Percentiles rank a stretch among this genome's conserved stretches.
phyloP scores from a whole-genome alignment of 2,329 filamentous ascomycete genomes.

The Nigrograna mackinnonii region DNA sequence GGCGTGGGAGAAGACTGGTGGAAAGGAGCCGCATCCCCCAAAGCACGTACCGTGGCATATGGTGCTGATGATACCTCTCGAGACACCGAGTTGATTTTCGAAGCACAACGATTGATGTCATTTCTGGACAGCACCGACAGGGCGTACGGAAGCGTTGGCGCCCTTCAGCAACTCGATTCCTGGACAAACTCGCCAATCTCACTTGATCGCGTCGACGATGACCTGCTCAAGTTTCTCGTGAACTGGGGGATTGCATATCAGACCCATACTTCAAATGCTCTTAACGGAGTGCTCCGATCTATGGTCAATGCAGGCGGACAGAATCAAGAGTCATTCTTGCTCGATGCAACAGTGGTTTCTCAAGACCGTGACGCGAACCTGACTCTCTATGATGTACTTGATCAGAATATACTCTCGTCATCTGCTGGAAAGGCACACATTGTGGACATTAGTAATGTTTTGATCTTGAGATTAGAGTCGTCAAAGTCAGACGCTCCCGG shows the following conservation, averaged over 20 bases:
- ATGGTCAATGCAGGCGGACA: slow-evolving; percentile 36
- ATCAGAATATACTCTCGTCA: slow-evolving; percentile 49
- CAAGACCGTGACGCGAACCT: slow-evolving; percentile 25
- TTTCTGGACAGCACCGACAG: slow-evolving; percentile 62
- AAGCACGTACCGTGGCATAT: slow-evolving; percentile 55
- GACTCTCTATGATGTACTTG: slow-evolving; percentile 59
- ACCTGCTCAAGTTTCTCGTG: slow-evolving; percentile 51
- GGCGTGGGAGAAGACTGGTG: slow-evolving; percentile 64
- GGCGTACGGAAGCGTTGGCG: slow-evolving; percentile 61
- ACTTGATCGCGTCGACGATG: slow-evolving; percentile 37
- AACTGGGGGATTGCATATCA: slow-evolving; percentile 53
- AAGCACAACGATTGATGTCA: slow-evolving; percentile 64
- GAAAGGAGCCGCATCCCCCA: slow-evolving; percentile 58
- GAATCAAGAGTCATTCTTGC: slow-evolving; percentile 26
- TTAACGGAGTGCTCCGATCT: slow-evolving; percentile 50
- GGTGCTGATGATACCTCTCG: slow-evolving; percentile 27
- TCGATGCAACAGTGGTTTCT: slow-evolving; percentile 28
- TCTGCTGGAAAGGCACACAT: slow-evolving; percentile 29
- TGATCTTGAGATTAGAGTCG: slow-evolving; percentile 50
- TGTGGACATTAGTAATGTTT: slow-evolving; percentile 51
- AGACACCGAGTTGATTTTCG: slow-evolving; percentile 53
- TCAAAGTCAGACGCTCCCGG: slow-evolving; percentile 40
- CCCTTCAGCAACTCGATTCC: slow-evolving; percentile 50
- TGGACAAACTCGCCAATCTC: slow-evolving; percentile 28
- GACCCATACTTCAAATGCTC: slow-evolving; percentile 44